phyloP scores from a whole-genome alignment of 2,329 filamentous ascomycete genomes.

The Parascedosporium putredinis region DNA sequence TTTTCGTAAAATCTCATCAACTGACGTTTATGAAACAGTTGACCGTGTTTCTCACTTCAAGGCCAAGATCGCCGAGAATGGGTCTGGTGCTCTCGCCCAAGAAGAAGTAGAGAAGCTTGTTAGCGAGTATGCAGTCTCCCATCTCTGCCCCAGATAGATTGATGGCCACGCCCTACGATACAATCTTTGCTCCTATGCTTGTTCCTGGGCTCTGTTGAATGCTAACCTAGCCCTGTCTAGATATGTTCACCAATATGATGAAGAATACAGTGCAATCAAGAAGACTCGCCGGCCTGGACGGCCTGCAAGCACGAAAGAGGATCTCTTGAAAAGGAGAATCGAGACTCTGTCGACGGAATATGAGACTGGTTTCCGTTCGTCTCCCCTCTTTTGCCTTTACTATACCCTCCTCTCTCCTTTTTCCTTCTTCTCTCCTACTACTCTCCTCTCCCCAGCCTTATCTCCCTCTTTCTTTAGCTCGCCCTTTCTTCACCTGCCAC shows the following conservation, averaged over 20 bases:
- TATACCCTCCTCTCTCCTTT: too few species aligned
- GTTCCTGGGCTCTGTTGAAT: background rate
- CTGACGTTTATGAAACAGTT: slow-evolving; percentile 34
- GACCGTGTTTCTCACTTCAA: slow-evolving; percentile 59
- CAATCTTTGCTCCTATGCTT: background rate
- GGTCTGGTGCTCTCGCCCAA: slow-evolving; percentile 32
- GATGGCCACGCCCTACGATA: background rate
- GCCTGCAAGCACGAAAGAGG: slow-evolving; percentile 67
- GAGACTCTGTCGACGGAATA: slow-evolving; percentile 68
- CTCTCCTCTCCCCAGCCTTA: too few species aligned
- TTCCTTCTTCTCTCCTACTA: too few species aligned
- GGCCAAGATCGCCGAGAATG: slow-evolving; percentile 40
- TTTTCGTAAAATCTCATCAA: too few species aligned
- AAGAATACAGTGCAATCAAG: slow-evolving; percentile 56
- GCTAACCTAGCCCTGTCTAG: slow-evolving; percentile 23
- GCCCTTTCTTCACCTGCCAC: too few species aligned
- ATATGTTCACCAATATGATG: slow-evolving; percentile 58
- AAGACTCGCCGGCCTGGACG: slow-evolving; percentile 66
- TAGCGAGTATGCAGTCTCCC: slow-evolving; percentile 31
- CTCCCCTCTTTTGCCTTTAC: background rate
- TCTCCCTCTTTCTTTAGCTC: too few species aligned
- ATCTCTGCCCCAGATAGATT: background rate
- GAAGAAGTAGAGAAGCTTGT: slow-evolving; percentile 45
- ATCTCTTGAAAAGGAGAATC: slow-evolving; percentile 63
- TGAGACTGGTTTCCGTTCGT: slow-evolving; percentile 68